Percentiles rank a stretch among this genome's conserved stretches.
Conservation (phyloP, 2,329 filamentous ascomycete species). For the Trichoderma atrobrunneum region DNA sequence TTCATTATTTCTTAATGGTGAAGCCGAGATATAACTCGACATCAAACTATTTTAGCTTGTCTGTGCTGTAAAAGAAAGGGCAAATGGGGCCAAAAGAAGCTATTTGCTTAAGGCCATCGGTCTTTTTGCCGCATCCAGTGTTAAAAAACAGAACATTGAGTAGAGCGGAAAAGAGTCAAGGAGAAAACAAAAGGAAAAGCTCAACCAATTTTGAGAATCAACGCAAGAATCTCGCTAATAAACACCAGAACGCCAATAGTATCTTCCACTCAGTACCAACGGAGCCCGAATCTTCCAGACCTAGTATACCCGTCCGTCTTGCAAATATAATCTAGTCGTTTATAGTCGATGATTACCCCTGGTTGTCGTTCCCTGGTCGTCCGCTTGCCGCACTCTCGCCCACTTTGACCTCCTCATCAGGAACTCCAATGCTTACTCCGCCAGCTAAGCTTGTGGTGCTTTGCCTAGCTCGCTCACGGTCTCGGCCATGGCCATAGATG, state of each 20-base stretch:
- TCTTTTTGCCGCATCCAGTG: neutral
- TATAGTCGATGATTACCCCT: neutral
- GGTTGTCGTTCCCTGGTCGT: constrained; percentile 24
- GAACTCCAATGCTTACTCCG: constrained; percentile 53
- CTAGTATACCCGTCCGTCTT: neutral
- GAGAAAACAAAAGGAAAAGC: neutral
- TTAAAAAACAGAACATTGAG: neutral
- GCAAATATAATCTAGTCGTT: neutral
- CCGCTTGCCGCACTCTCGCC: constrained; percentile 60
- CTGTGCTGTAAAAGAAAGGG: neutral
- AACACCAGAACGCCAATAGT: neutral
- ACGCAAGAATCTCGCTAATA: neutral
- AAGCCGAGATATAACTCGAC: neutral
- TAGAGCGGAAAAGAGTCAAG: neutral
- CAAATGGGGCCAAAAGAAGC: neutral
- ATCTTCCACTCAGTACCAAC: neutral
- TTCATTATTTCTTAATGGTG: constrained; percentile 1
- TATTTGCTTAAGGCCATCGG: neutral
- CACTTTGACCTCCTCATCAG: constrained; percentile 58
- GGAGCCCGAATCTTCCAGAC: neutral
- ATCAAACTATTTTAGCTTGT: neutral
- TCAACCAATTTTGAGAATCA: neutral
- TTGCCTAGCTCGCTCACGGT: constrained; percentile 44
- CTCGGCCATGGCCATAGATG: constrained; percentile 31
- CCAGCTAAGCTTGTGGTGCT: constrained; percentile 46